A percentile compares a stretch with the other conserved stretches of the same genome.
These are phyloP conservation scores for Suillus fuscotomentosus DNA, from an alignment of 768 basidiomycete genomes.

Conservation along the genomic window DNA sequence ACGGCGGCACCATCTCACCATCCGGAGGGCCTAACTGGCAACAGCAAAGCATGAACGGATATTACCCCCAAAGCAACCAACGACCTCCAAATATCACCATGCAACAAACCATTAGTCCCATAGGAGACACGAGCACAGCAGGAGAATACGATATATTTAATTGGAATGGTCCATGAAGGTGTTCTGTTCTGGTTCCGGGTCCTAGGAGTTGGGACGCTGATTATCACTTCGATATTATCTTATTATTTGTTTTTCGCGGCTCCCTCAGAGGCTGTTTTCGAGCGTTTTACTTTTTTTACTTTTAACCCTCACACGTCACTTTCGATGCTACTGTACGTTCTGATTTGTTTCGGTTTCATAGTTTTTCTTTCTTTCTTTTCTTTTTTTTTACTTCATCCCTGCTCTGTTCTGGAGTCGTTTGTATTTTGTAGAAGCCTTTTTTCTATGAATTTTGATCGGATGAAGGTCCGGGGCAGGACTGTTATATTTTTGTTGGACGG, in stretches of 20 bases:
- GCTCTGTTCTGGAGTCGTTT: slow-evolving; percentile 14
- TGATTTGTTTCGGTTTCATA: background rate
- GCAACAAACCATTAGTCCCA: slow-evolving; percentile 43
- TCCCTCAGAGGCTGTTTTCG: background rate
- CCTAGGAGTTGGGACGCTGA: slow-evolving; percentile 19
- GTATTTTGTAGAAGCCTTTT: slow-evolving; percentile 29
- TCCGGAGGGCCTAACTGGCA: slow-evolving; percentile 27
- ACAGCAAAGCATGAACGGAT: slow-evolving; percentile 23
- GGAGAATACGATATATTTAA: slow-evolving; percentile 62
- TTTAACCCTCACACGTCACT: background rate
- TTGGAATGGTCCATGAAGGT: slow-evolving; percentile 45
- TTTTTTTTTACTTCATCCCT: slow-evolving; percentile 6
- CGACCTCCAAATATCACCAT: slow-evolving; percentile 49
- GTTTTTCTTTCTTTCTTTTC: background rate
- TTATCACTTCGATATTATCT: slow-evolving; percentile 27
- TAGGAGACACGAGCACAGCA: slow-evolving; percentile 41
- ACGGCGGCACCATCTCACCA: slow-evolving; percentile 22
- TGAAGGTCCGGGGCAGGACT: background rate
- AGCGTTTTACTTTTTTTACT: background rate
- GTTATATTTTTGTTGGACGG: background rate
- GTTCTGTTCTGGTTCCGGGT: slow-evolving; percentile 10
- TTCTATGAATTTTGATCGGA: slow-evolving; percentile 5
- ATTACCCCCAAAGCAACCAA: slow-evolving; percentile 28
- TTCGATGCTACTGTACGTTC: background rate
- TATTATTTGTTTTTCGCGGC: slow-evolving; percentile 12